Conservation (phyloP, 768 basidiomycete species). For the Boletus edulis region DNA sequence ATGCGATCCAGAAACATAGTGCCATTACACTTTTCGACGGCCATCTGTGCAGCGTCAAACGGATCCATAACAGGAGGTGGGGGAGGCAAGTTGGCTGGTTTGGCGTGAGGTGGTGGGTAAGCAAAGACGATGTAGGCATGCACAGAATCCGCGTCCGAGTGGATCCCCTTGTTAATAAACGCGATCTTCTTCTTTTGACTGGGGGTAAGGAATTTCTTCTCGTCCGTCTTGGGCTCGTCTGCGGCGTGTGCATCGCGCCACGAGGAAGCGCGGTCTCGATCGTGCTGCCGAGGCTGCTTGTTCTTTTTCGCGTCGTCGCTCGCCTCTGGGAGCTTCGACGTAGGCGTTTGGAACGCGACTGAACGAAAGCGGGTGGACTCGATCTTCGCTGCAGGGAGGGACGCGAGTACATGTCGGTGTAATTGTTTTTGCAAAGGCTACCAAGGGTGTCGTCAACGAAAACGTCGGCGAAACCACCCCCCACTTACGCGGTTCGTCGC, state of each 20-base stretch:
- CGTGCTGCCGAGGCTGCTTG: constrained; percentile 44
- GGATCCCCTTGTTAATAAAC: constrained; percentile 91
- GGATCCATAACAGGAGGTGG: constrained; percentile 54
- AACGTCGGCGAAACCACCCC: neutral
- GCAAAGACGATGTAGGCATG: constrained; percentile 94
- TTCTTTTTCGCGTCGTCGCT: constrained; percentile 30
- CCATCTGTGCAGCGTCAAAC: constrained; percentile 62
- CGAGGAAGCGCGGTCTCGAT: constrained; percentile 53
- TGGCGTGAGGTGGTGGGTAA: constrained; percentile 46
- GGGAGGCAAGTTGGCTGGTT: constrained; percentile 53
- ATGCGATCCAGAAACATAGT: constrained; percentile 73
- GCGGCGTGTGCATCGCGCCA: constrained; percentile 52
- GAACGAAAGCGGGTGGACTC: constrained; percentile 95
- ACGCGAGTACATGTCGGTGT: constrained; percentile 69
- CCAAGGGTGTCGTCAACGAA: constrained; percentile 1
- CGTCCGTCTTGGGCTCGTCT: constrained; percentile 43
- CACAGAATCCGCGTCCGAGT: constrained; percentile 68
- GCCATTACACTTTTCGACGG: constrained; percentile 62
- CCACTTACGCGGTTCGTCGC: constrained; percentile 69
- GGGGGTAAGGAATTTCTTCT: constrained; percentile 71
- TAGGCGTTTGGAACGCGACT: constrained; percentile 84
- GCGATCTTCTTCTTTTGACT: constrained; percentile 91
- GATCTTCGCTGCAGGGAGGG: constrained; percentile 74
- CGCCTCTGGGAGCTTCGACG: constrained; percentile 53
- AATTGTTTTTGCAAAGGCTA: constrained; percentile 77